phyloP scores from a whole-genome alignment of 257 asterid species.

The Perilla frutescens region DNA sequence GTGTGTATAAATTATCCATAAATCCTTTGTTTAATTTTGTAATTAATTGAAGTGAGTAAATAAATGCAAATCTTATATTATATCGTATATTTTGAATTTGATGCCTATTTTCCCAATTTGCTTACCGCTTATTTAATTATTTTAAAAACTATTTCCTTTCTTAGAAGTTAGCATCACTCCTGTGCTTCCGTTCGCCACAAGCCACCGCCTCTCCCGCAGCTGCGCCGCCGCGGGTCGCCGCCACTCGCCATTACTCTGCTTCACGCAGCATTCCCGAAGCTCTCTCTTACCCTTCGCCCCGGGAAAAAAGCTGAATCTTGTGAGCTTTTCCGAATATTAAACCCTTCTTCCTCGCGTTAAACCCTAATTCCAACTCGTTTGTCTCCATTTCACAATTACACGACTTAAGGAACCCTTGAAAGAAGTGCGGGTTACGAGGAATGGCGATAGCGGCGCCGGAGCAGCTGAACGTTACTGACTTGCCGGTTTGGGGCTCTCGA shows the following conservation, averaged over 20 bases:
- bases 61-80: no score
- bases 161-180: background rate
- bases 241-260: conserved; percentile 15
- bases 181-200: conserved; percentile 16
- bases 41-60: no score
- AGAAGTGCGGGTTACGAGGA: background rate
- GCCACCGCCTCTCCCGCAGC: background rate
- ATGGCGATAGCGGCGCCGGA: conserved; percentile 84
- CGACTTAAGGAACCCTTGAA: conserved; percentile 10
- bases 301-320: background rate
- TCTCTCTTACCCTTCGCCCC: background rate
- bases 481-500: conserved; percentile 84
- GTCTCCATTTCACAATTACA: background rate
- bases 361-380: conserved; percentile 34
- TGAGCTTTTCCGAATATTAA: conserved; percentile 1
- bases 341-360: conserved; percentile 19
- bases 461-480: conserved; percentile 69
- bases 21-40: no score
- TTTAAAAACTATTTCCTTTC: conserved; percentile 20
- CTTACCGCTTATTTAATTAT: background rate
- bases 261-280: background rate
- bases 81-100: no score
- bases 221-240: conserved; percentile 19
- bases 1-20: no score
- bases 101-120: background rate